Evolutionary conservation across 2,329 filamentous ascomycete genomes (phyloP).

Genomic region (Monilinia polystroma): DNA sequence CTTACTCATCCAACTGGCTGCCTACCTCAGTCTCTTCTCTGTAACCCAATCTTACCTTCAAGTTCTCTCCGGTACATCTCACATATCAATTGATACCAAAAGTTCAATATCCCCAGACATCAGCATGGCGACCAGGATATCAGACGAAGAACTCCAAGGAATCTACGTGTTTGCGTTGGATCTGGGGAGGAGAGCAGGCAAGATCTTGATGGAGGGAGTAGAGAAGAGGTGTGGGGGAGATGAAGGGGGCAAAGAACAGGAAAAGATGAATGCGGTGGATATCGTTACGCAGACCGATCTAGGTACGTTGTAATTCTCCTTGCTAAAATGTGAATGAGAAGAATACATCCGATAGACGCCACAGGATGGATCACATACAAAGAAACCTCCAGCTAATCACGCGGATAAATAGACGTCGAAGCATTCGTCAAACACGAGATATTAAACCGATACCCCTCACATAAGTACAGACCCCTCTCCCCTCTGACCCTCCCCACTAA

Average conservation of each 20-base stretch:
- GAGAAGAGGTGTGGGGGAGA: slow-evolving; percentile 45
- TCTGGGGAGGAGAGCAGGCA: slow-evolving; percentile 67
- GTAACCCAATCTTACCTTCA: background rate
- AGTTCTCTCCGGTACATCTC: background rate
- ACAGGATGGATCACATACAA: background rate
- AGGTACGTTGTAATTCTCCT: slow-evolving; percentile 47
- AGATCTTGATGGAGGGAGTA: slow-evolving; percentile 64
- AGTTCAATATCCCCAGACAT: background rate
- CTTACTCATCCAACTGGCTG: background rate
- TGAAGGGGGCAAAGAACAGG: slow-evolving; percentile 42
- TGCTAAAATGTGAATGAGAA: background rate
- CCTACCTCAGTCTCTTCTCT: background rate
- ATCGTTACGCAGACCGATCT: slow-evolving; percentile 76
- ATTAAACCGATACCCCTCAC: slow-evolving; percentile 58
- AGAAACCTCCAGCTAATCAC: slow-evolving; percentile 23
- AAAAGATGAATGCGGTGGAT: slow-evolving; percentile 76
- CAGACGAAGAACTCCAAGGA: slow-evolving; percentile 54
- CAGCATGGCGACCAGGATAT: slow-evolving; percentile 1
- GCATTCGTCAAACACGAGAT: slow-evolving; percentile 65
- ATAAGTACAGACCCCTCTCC: slow-evolving; percentile 53
- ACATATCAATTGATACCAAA: background rate
- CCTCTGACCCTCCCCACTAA: background rate
- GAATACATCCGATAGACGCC: background rate
- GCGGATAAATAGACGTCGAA: slow-evolving; percentile 59
- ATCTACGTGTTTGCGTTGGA: slow-evolving; percentile 71